Conservation (phyloP, 495 filamentous ascomycete species). For the Pseudomonodictys pantanalensis region DNA sequence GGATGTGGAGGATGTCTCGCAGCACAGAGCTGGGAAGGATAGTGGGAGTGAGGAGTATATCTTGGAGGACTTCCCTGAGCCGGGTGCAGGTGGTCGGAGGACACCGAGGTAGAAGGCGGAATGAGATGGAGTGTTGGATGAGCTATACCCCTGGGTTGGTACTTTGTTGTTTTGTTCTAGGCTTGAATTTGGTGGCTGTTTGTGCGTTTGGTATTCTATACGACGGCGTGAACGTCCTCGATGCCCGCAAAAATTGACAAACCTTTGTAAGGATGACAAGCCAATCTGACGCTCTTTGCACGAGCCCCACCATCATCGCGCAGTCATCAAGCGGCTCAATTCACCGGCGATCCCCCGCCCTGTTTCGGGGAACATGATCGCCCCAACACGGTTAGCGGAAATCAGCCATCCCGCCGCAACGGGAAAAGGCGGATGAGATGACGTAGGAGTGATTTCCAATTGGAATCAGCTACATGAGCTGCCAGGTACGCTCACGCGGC, state of each 20-base stretch:
- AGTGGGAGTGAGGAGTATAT: constrained; percentile 32
- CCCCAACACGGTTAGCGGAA: neutral
- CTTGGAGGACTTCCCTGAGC: constrained; percentile 11
- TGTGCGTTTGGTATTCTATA: too few species aligned
- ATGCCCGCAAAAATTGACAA: too few species aligned
- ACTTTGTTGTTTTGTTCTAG: too few species aligned
- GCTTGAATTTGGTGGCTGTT: too few species aligned
- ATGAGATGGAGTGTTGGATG: neutral
- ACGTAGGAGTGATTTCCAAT: neutral
- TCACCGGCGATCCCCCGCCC: neutral
- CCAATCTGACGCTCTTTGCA: neutral
- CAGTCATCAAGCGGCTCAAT: neutral
- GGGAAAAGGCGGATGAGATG: too few species aligned
- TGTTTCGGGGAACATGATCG: neutral
- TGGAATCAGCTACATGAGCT: neutral
- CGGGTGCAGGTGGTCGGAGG: neutral
- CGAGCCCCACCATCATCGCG: neutral
- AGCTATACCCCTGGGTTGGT: neutral
- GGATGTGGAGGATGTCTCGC: neutral
- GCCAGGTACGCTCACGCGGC: too few species aligned
- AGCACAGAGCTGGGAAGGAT: constrained; percentile 7
- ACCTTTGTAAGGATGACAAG: too few species aligned
- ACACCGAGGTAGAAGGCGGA: neutral
- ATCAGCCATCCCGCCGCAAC: neutral
- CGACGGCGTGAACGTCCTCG: too few species aligned